These are phyloP conservation scores for Backusella sp. DNA, from an alignment of 192 early-diverging fungal genomes.

Conservation along the genomic window DNA sequence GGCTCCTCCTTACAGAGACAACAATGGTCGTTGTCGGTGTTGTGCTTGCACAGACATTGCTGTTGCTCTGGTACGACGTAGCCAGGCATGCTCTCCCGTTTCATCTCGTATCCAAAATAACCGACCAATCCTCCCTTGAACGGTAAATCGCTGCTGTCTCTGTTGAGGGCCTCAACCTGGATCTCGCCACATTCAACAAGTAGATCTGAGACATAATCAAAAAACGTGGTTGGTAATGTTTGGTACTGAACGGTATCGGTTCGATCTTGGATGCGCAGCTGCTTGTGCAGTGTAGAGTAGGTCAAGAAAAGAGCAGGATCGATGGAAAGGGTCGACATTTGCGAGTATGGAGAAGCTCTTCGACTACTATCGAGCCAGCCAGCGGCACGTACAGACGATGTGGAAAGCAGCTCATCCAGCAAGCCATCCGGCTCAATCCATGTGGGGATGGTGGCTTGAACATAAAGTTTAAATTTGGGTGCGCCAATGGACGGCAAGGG, in stretches of 20 bases:
- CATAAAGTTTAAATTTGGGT: not conserved
- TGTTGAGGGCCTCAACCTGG: not conserved
- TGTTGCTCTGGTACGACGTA: conserved; percentile 43
- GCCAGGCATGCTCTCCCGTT: conserved; percentile 66
- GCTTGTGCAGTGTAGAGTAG: conserved; percentile 35
- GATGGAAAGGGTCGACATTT: conserved; percentile 22
- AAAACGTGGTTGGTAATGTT: conserved; percentile 48
- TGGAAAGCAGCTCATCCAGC: conserved; percentile 25
- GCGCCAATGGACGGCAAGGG: not conserved
- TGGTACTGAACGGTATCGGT: not conserved
- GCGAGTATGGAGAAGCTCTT: conserved; percentile 29
- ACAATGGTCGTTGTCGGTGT: conserved; percentile 23
- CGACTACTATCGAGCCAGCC: conserved; percentile 68
- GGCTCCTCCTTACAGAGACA: conserved; percentile 41
- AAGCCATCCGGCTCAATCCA: conserved; percentile 22
- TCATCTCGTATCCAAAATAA: conserved; percentile 95
- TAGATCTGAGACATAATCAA: conserved; percentile 60
- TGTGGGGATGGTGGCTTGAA: conserved; percentile 18
- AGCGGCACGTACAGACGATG: not conserved
- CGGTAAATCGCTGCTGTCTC: conserved; percentile 11
- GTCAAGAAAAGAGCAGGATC: conserved; percentile 27
- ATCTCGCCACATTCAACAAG: not conserved
- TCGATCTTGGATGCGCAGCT: conserved; percentile 6
- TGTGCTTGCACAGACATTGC: conserved; percentile 25
- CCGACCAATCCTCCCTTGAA: conserved; percentile 90